Conservation (phyloP, 2,329 filamentous ascomycete species). For the Stemphylium beticola region DNA sequence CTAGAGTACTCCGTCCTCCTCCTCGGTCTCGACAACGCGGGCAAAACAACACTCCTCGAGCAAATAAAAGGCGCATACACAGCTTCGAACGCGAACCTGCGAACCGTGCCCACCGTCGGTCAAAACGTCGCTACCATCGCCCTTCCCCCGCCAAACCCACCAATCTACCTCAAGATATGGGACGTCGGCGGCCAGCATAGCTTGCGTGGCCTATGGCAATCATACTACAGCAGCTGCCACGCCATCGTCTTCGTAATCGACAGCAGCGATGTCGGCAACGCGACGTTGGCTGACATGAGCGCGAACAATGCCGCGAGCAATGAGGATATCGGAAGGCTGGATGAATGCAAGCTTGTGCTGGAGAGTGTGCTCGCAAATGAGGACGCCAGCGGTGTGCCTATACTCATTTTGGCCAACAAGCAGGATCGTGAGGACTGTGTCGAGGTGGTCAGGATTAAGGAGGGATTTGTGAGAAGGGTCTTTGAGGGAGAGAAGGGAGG, state of each 20-base stretch:
- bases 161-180: slow-evolving; percentile 99
- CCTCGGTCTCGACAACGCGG: slow-evolving; percentile 95
- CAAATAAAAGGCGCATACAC: slow-evolving; percentile 91
- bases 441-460: slow-evolving; percentile 96
- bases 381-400: slow-evolving; percentile 88
- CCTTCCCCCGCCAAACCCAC: slow-evolving; percentile 64
- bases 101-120: slow-evolving; percentile 94
- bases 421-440: slow-evolving; percentile 97
- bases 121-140: slow-evolving; percentile 95
- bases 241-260: slow-evolving; percentile 98
- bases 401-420: slow-evolving; percentile 94
- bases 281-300: slow-evolving; percentile 64
- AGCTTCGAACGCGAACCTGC: slow-evolving; percentile 69
- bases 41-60: slow-evolving; percentile 97
- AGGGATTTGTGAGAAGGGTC: slow-evolving; percentile 91
- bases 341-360: slow-evolving; percentile 87
- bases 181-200: slow-evolving; percentile 94
- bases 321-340: slow-evolving; percentile 65
- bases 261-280: slow-evolving; percentile 89
- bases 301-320: slow-evolving; percentile 42
- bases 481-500: slow-evolving; percentile 92
- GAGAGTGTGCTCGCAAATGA: slow-evolving; percentile 88
- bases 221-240: slow-evolving; percentile 91
- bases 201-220: slow-evolving; percentile 90
- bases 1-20: slow-evolving; percentile 96